These are phyloP conservation scores for Xylariaceae sp. DNA, from an alignment of 2,329 filamentous ascomycete genomes.

Conservation along the genomic window DNA sequence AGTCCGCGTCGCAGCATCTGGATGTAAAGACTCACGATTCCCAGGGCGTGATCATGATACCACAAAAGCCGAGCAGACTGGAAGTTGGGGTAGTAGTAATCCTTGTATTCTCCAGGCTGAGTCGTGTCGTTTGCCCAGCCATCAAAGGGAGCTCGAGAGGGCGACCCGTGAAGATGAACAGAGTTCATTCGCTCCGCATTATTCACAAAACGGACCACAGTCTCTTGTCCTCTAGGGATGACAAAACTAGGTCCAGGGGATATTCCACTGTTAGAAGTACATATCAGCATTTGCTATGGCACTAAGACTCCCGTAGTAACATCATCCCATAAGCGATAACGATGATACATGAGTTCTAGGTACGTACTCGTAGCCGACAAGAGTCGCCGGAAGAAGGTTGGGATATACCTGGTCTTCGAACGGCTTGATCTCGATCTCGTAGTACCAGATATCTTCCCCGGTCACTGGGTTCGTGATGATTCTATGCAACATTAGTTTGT, in stretches of 20 bases:
- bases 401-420: conserved; percentile 35
- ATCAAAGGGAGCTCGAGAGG: conserved; percentile 46
- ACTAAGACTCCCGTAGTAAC: too few relatives aligned
- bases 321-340: too few relatives aligned
- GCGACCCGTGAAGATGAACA: conserved; percentile 56
- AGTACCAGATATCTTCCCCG: conserved; percentile 39
- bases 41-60: conserved; percentile 52
- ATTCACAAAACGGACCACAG: conserved; percentile 54
- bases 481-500: conserved; percentile 14
- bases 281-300: too few relatives aligned
- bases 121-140: conserved; percentile 56
- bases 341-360: too few relatives aligned
- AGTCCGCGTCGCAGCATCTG: conserved; percentile 1
- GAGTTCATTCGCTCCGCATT: conserved; percentile 42
- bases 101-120: conserved; percentile 52
- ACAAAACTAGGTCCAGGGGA: conserved; percentile 53
- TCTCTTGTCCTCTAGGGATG: conserved; percentile 47
- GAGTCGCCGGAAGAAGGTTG: conserved; percentile 28
- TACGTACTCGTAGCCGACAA: conserved; percentile 45
- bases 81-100: conserved; percentile 57
- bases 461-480: conserved; percentile 35
- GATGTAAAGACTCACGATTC: conserved; percentile 24
- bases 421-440: conserved; percentile 36
- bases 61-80: conserved; percentile 53
- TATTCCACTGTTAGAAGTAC: conserved; percentile 36